These are phyloP conservation scores for Haplosporangium gracile DNA, from an alignment of 192 early-diverging fungal species.

Conservation along the genomic window DNA sequence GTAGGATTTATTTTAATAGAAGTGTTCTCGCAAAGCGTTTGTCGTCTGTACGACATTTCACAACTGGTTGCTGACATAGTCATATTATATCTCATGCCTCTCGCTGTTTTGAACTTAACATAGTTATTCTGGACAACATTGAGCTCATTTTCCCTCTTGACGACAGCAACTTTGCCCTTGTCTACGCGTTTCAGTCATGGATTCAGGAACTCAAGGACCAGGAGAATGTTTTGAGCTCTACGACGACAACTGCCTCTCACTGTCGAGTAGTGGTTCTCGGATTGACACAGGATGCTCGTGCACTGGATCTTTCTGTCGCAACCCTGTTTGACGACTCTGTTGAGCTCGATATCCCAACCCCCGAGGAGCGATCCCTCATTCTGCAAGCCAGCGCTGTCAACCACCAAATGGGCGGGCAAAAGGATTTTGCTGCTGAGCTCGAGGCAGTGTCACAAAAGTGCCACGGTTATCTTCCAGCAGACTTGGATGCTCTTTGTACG, in stretches of 20 bases:
- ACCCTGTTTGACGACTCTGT: constrained; percentile 59
- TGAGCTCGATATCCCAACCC: constrained; percentile 65
- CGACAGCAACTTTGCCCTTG: constrained; percentile 26
- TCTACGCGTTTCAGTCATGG: constrained; percentile 38
- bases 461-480: constrained; percentile 70
- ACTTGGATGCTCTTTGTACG: constrained; percentile 63
- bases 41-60: too few species aligned
- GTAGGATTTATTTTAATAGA: constrained; percentile 9
- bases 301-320: constrained; percentile 27
- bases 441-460: constrained; percentile 52
- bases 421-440: constrained; percentile 13
- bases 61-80: too few species aligned
- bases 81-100: not conserved
- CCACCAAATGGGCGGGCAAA: constrained; percentile 3
- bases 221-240: constrained; percentile 1
- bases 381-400: constrained; percentile 40
- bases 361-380: constrained; percentile 60
- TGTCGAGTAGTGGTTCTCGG: constrained; percentile 21
- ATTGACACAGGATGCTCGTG: constrained; percentile 21
- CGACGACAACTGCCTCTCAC: not conserved
- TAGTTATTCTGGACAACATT: constrained; percentile 67
- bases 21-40: too few species aligned
- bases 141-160: constrained; percentile 65
- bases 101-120: not conserved
- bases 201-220: constrained; percentile 16